A percentile compares a stretch with the other conserved stretches of the same genome.
Evolutionary conservation across 352 stramenopile species (phyloP).

Genomic region (Salisapilia sapeloensis): DNA sequence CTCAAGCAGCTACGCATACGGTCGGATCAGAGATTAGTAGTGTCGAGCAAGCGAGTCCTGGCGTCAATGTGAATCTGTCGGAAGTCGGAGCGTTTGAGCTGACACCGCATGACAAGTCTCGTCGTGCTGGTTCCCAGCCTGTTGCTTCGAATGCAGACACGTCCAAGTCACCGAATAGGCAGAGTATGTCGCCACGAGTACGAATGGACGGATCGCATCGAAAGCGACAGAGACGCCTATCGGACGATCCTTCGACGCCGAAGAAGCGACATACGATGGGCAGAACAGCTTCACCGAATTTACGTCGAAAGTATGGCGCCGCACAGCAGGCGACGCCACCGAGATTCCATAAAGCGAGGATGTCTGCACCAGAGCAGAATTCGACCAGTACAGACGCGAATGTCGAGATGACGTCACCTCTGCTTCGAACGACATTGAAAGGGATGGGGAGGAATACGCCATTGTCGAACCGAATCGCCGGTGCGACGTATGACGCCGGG

Average conservation of each 20-base stretch:
- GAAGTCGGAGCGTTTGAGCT: conserved; percentile 68
- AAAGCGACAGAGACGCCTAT: conserved; percentile 1
- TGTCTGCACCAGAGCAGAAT: conserved; percentile 5
- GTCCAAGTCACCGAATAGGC: conserved; percentile 8
- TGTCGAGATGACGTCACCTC: conserved; percentile 54
- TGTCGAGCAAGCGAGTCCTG: conserved; percentile 34
- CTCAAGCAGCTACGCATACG: too few species aligned
- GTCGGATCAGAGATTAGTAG: conserved; percentile 45
- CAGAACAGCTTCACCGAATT: conserved; percentile 15
- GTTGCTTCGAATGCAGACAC: conserved; percentile 9
- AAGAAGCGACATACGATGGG: too few species aligned
- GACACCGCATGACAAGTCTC: conserved; percentile 22
- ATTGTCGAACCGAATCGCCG: conserved; percentile 67
- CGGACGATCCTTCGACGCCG: conserved; percentile 2
- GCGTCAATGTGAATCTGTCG: conserved; percentile 64
- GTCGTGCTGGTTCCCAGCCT: conserved; percentile 9
- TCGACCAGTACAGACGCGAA: conserved; percentile 18
- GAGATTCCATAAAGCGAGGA: conserved; percentile 8
- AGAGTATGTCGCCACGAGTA: too few species aligned
- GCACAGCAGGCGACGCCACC: conserved; percentile 27
- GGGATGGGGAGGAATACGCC: conserved; percentile 72
- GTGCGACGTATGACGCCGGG: conserved; percentile 52
- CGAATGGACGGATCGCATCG: too few species aligned
- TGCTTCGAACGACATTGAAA: conserved; percentile 65
- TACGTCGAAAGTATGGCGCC: conserved; percentile 55